Percentiles rank a stretch among this genome's conserved stretches.
Conservation (phyloP, 1,284 basidiomycete species). For the Cutaneotrichosporon mucoides region DNA sequence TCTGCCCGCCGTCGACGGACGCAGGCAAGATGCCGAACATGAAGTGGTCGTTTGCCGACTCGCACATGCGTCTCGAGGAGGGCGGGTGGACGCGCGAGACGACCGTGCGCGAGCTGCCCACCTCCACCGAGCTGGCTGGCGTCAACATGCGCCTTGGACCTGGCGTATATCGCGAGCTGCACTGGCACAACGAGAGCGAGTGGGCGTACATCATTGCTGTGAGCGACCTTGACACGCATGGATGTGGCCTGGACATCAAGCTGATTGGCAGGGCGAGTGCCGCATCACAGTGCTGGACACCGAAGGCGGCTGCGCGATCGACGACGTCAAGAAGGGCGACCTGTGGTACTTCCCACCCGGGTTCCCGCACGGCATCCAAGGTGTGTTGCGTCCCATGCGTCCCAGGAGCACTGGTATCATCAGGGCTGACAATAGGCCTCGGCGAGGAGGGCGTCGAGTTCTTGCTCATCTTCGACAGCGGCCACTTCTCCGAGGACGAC, state of each 20-base stretch:
- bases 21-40: conserved; percentile 60
- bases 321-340: conserved; percentile 41
- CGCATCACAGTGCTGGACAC: conserved; percentile 61
- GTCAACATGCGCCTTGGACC: conserved; percentile 66
- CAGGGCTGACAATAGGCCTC: conserved; percentile 12
- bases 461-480: conserved; percentile 61
- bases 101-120: conserved; percentile 58
- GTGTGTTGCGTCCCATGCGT: conserved; percentile 37
- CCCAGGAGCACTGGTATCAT: neutral
- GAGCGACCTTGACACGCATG: neutral
- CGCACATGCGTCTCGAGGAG: conserved; percentile 63
- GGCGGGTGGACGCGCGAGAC: conserved; percentile 61
- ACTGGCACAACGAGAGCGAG: conserved; percentile 68
- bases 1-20: conserved; percentile 66
- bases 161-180: conserved; percentile 62
- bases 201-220: conserved; percentile 37
- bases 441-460: conserved; percentile 60
- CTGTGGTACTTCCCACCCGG: conserved; percentile 69
- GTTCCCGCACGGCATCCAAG: conserved; percentile 57
- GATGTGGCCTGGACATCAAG: neutral
- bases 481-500: conserved; percentile 61
- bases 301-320: conserved; percentile 61
- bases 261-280: conserved; percentile 55
- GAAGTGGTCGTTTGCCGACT: conserved; percentile 68
- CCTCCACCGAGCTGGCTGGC: conserved; percentile 60